Evolutionary conservation across 129 eudicot genomes (phyloP), one percentile per base, ranked within the genome.

Genomic region (Pulicaria dysenterica): DNA sequence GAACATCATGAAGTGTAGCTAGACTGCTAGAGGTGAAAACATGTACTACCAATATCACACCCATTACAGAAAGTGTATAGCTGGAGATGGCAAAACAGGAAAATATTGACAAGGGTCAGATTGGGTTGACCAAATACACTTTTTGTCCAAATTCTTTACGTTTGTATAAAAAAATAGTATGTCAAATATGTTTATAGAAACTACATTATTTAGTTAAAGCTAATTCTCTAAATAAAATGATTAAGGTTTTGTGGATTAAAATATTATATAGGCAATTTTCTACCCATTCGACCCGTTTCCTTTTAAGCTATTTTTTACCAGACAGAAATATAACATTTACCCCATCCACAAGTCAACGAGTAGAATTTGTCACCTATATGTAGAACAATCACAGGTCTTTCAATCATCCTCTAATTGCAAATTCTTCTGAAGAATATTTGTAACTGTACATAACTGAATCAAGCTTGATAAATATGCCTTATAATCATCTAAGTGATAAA

Each of bases 41-140:
- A 57, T 56, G 66, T 43, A 56, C 15, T 2, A 24, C 37, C 46
- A 57, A 14, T 48, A 57, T 57, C 66, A 58, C 76, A 34, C 76
- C n/a, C 16, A 24, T 24, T 45, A 43, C 7, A 56, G 66, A 31
- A 57, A 31, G 57, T 31, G 40, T 12, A 11, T 7, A 37, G 38
- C 65, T 59, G 38, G 19, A 59, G 17, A 1, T 10, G 8, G 9
- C 43, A 0, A 55, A 17, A 53, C 58, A 6, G 10, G 40, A 7
- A 19, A 56, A 56, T 24, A 7, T 24, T 4, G 38, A 0, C 9
- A 19, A 2, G 4, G 3, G 48, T 15, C 34, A 5, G 34, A 10
- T 53, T 10, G 36, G 58, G 34, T 53, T 53, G 58, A 53, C 31
- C 24, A 1, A 34, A 31, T 17, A 56, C 39, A 56, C 61, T 56